phyloP scores from a whole-genome alignment of 1,284 basidiomycete species.

The Sanghuangporus sanghuang region DNA sequence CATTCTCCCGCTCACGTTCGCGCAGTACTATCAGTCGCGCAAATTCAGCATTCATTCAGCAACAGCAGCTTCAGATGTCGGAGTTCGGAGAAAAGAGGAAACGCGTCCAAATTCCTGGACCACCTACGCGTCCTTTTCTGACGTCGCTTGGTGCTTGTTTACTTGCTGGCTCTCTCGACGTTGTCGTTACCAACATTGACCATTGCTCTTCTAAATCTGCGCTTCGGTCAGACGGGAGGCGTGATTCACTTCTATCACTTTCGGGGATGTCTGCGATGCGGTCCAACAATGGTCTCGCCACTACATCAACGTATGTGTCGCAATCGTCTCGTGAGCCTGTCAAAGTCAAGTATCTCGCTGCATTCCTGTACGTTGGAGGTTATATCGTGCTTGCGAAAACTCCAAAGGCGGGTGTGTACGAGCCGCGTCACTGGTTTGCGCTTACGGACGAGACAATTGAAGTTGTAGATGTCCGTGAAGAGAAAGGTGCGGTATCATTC shows the following conservation, averaged over 20 bases:
- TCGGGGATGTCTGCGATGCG: conserved; percentile 49
- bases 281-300: conserved; percentile 34
- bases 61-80: conserved; percentile 1
- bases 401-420: conserved; percentile 73
- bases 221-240: not conserved
- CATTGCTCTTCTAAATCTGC: not conserved
- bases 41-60: conserved; percentile 8
- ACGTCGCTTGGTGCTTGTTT: conserved; percentile 67
- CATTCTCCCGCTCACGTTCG: conserved; percentile 10
- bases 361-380: conserved; percentile 81
- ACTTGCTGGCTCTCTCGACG: conserved; percentile 79
- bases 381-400: conserved; percentile 87
- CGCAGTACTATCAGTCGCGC: not conserved
- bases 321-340: conserved; percentile 36
- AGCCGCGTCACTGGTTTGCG: conserved; percentile 83
- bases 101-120: conserved; percentile 28
- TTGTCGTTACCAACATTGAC: conserved; percentile 36
- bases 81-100: conserved; percentile 23
- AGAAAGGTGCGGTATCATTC: conserved; percentile 44
- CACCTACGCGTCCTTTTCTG: conserved; percentile 44
- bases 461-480: conserved; percentile 63
- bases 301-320: conserved; percentile 31
- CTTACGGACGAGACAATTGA: conserved; percentile 55
- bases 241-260: conserved; percentile 11
- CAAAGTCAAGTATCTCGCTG: conserved; percentile 82